These are phyloP conservation scores for Trichoderma sp. DNA, from an alignment of 2,329 filamentous ascomycete genomes.

Conservation along the genomic window DNA sequence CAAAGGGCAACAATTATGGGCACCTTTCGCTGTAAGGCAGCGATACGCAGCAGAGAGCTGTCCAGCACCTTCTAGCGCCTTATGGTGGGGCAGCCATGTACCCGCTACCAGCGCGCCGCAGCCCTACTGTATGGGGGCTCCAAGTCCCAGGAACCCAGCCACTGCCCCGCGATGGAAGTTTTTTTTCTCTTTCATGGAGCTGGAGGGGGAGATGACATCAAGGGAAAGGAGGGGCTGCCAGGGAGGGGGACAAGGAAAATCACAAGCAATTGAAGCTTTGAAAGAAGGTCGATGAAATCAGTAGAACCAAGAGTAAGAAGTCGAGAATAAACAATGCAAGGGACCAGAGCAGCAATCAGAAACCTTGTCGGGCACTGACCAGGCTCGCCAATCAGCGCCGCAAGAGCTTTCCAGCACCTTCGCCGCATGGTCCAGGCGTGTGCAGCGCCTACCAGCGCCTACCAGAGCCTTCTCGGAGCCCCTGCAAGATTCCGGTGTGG, in stretches of 20 bases:
- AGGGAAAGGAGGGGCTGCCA: slow-evolving; percentile 1
- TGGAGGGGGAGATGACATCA: slow-evolving; percentile 26
- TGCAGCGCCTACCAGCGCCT: slow-evolving; percentile 33
- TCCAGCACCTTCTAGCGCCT: slow-evolving; percentile 22
- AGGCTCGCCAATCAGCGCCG: not conserved
- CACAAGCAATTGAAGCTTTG: not conserved
- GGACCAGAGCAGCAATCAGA: not conserved
- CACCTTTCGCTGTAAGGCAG: not conserved
- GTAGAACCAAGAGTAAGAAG: too few species aligned
- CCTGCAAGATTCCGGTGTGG: slow-evolving; percentile 41
- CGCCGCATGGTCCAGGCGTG: slow-evolving; percentile 21
- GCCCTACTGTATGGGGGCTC: not conserved
- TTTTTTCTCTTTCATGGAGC: slow-evolving; percentile 13
- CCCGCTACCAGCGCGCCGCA: not conserved
- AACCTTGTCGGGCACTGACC: slow-evolving; percentile 1
- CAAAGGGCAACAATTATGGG: not conserved
- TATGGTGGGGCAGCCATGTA: slow-evolving; percentile 24
- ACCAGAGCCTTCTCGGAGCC: slow-evolving; percentile 41
- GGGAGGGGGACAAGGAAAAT: not conserved
- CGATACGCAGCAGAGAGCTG: slow-evolving; percentile 1
- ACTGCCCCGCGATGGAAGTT: slow-evolving; percentile 27
- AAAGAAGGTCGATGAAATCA: not conserved
- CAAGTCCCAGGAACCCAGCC: slow-evolving; percentile 18
- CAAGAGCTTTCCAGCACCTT: slow-evolving; percentile 17
- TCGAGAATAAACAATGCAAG: not conserved